Percentiles rank a stretch among this genome's conserved stretches.
Conservation (phyloP, 1,284 basidiomycete genomes). For the Sporisorium exsertum region DNA sequence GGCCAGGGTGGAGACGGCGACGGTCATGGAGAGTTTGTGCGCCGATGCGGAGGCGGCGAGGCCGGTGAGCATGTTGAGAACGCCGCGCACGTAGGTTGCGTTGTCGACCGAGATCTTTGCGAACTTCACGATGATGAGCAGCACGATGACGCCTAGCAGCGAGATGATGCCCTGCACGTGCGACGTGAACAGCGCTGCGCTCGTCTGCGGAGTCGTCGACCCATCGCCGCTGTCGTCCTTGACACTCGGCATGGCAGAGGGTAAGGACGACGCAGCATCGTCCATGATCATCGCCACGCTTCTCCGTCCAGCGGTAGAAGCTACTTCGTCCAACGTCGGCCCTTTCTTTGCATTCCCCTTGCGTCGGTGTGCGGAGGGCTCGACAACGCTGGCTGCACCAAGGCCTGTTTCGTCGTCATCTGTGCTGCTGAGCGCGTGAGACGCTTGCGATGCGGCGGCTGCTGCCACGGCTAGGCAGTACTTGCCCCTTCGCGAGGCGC, state of each 20-base stretch:
- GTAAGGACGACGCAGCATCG: slow-evolving; percentile 8
- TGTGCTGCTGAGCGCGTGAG: not conserved
- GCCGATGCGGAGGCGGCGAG: slow-evolving; percentile 40
- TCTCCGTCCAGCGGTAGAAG: slow-evolving; percentile 30
- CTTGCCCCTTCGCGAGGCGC: slow-evolving; percentile 29
- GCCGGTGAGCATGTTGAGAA: slow-evolving; percentile 51
- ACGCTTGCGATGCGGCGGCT: slow-evolving; percentile 16
- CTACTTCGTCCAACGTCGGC: slow-evolving; percentile 24
- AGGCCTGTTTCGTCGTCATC: slow-evolving; percentile 16
- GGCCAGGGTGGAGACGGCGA: slow-evolving; percentile 35
- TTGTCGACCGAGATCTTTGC: slow-evolving; percentile 36
- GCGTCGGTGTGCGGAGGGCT: not conserved
- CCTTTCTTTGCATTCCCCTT: not conserved
- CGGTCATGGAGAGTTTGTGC: slow-evolving; percentile 50
- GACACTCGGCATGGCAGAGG: not conserved
- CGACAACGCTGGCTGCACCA: slow-evolving; percentile 24
- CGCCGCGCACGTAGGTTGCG: slow-evolving; percentile 43
- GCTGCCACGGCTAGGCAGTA: slow-evolving; percentile 36
- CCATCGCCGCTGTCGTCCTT: not conserved
- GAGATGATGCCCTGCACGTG: slow-evolving; percentile 47
- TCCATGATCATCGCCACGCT: slow-evolving; percentile 50
- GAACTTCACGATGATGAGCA: slow-evolving; percentile 41
- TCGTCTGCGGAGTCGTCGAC: not conserved
- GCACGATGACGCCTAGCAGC: slow-evolving; percentile 42
- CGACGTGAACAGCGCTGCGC: slow-evolving; percentile 29